phyloP scores from a whole-genome alignment of 345 rosid genomes.

The Tarenaya hassleriana region DNA sequence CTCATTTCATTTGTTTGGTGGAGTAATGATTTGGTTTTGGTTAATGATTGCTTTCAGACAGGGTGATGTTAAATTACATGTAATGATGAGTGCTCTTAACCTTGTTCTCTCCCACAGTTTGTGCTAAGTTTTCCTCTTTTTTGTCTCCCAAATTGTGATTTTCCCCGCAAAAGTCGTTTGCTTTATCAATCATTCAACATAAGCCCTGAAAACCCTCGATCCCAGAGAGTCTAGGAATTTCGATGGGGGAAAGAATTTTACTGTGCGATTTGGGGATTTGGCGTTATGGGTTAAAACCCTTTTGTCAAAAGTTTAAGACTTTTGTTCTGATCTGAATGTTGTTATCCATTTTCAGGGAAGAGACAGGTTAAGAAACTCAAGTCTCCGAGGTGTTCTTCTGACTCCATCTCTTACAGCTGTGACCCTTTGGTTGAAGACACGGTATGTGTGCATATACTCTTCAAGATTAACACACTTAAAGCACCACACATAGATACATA shows the following conservation, averaged over 20 bases:
- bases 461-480: slow-evolving; percentile 1
- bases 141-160: slow-evolving; percentile 17
- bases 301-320: slow-evolving; percentile 8
- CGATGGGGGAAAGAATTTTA: too few species aligned
- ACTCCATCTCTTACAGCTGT: slow-evolving; percentile 38
- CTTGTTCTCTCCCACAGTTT: slow-evolving; percentile 22
- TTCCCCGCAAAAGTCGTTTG: slow-evolving; percentile 12
- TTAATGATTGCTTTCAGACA: slow-evolving; percentile 26
- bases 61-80: slow-evolving; percentile 33
- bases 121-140: slow-evolving; percentile 23
- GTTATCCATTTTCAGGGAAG: slow-evolving; percentile 53
- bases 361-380: slow-evolving; percentile 38
- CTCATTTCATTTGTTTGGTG: slow-evolving; percentile 36
- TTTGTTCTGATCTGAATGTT: slow-evolving; percentile 20
- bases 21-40: slow-evolving; percentile 40
- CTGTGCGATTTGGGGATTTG: too few species aligned
- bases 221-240: too few species aligned
- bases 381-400: slow-evolving; percentile 42
- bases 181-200: slow-evolving; percentile 10
- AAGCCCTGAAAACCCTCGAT: slow-evolving; percentile 11
- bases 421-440: slow-evolving; percentile 38
- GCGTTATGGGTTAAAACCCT: neutral
- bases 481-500: too few species aligned
- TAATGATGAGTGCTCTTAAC: slow-evolving; percentile 24
- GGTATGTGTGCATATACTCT: slow-evolving; percentile 53